Base-by-base conservation (phyloP, 495 filamentous ascomycete genomes). In the Neurospora tetrasperma region DNA sequence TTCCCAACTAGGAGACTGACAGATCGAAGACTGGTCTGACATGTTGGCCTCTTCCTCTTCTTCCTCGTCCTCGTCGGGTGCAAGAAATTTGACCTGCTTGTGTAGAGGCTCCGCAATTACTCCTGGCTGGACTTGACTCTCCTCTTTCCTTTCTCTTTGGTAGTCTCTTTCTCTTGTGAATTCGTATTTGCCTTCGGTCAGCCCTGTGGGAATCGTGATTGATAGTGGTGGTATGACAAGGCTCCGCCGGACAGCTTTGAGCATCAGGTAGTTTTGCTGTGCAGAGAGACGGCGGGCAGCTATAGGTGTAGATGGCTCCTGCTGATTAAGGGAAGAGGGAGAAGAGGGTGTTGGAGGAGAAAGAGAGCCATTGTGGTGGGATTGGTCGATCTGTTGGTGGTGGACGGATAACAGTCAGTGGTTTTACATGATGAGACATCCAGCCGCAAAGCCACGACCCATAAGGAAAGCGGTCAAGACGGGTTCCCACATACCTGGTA, bases 1-100 rank as follows among this genome's bases (percentile, higher is more conserved):
- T 69, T 86, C 86, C 86, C 86, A 87, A 69, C 84, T 87, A 16
- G 86, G 86, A 5, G 86, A 88, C 69, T 87, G 86, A 71, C 86
- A 88, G 66, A 88, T 87, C 3, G 86, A 87, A 18, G 85, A 86
- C 43, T 83, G 79, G 69, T 85, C 85, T 10, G 85, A 86, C 78
- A 80, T 79, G 0, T 66, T 23, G 71, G 75, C 73, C 69, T 81
- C 80, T 62, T 77, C 78, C 42, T 78, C 79, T 42, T 82, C 77
- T 14, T 83, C 80, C 44, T 75, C 73, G 46, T 74, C 76, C 38
- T 80, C 80, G 38, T 75, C 77, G 11, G 83, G 78, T 1, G 80
- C 73, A 8, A 77, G 70, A 35, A 85, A 85, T 42, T 83, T 84
- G 70, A 85, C 83, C 42, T 83, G 81, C 75, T 84, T 85, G 7